Evolutionary conservation across 129 eudicot species (phyloP).

Genomic region (Saposhnikovia divaricata): DNA sequence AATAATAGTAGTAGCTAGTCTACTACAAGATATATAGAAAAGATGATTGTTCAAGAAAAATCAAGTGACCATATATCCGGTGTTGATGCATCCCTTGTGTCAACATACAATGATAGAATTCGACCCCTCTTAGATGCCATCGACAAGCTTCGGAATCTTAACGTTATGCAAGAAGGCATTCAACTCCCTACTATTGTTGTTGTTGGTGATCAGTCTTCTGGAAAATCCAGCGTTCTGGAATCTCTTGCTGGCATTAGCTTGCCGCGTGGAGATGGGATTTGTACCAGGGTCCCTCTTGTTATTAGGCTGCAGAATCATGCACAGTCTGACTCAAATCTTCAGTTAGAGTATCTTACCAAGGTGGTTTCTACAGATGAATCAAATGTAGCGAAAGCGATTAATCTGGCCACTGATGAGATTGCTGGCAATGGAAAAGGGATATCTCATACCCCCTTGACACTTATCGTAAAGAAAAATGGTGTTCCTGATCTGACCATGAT

Average conservation of each 20-base stretch:
- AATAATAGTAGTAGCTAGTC: no score
- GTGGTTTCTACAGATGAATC: constrained; percentile 12
- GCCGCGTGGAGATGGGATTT: constrained; percentile 38
- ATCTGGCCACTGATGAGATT: neutral
- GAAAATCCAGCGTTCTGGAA: constrained; percentile 38
- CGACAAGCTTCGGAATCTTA: constrained; percentile 23
- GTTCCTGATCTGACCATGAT: constrained; percentile 21
- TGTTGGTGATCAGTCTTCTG: constrained; percentile 48
- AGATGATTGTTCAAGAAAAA: neutral
- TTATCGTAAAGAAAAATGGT: constrained; percentile 2
- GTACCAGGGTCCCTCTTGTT: constrained; percentile 40
- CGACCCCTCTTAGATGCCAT: constrained; percentile 26
- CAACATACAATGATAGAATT: neutral
- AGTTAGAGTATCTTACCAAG: constrained; percentile 15
- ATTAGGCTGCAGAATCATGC: constrained; percentile 27
- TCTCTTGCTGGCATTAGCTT: constrained; percentile 41
- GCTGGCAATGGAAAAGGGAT: constrained; percentile 7
- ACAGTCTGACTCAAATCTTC: constrained; percentile 11
- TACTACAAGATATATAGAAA: neutral
- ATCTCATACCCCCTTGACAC: neutral
- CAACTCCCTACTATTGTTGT: constrained; percentile 44
- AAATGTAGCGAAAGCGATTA: constrained; percentile 1
- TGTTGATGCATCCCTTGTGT: neutral
- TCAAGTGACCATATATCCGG: neutral
- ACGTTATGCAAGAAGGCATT: constrained; percentile 28